Percentiles rank a stretch among this genome's conserved stretches.
phyloP scores from a whole-genome alignment of 441 rosid species.

The Pelargonium myrrhifolium region DNA sequence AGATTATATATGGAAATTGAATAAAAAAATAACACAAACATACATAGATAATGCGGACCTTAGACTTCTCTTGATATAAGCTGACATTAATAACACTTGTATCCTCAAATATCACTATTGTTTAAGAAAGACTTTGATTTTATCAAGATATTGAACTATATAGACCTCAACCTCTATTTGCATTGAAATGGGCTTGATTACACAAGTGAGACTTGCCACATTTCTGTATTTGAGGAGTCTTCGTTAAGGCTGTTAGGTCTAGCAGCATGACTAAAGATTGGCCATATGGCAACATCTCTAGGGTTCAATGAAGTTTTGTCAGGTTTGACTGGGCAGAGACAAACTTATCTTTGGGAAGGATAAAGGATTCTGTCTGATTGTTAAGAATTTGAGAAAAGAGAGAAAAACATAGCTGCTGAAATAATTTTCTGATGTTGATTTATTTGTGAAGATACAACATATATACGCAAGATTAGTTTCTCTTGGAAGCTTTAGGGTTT shows the following conservation, averaged over 20 bases:
- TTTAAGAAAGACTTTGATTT: background rate
- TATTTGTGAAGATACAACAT: too few species aligned
- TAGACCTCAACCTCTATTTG: background rate
- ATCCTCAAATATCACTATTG: background rate
- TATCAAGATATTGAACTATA: background rate
- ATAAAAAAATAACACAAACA: too few species aligned
- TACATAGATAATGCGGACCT: background rate
- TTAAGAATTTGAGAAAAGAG: too few species aligned
- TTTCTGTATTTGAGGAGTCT: background rate
- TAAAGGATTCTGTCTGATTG: background rate
- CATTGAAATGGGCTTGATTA: background rate
- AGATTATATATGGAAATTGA: background rate
- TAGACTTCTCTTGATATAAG: background rate
- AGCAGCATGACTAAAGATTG: background rate
- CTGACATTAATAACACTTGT: too few species aligned
- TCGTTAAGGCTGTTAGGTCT: too few species aligned
- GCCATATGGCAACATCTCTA: background rate
- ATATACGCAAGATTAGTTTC: too few species aligned
- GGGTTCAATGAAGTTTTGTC: background rate
- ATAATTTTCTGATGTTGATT: too few species aligned
- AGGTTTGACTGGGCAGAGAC: background rate
- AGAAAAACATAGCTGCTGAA: too few species aligned
- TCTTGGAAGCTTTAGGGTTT: too few species aligned
- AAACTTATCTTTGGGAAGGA: background rate
- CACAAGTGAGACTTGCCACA: background rate